Evolutionary conservation across 2,329 filamentous ascomycete genomes (phyloP), one percentile per base, ranked within the genome.

Genomic region (Ophiosphaerella herpotricha): DNA sequence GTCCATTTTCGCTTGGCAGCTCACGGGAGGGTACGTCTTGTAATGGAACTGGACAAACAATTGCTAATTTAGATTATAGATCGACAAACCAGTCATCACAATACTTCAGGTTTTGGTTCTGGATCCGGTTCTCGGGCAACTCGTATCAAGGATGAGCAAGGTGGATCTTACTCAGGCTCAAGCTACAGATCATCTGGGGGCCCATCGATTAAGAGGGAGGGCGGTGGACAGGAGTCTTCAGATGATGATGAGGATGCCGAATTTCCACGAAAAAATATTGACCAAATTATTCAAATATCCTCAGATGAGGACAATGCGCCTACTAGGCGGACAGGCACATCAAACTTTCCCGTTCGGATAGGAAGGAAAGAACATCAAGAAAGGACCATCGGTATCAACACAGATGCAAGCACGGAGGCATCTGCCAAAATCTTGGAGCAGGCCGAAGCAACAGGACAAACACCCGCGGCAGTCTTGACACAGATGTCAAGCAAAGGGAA

Each of bases 351-450:
- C 5, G 76, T 85, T 37, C 78, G 83, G n/a, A 75, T 85, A 40
- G 75, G 77, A 47, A 75, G 83, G 52, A 77, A 79, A 58, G 78
- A 81, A 53, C 82, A 85, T 61, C 76, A 80, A 55, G 81, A 84
- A 41, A 76, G 81, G 26, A 72, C 75, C 1, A 68, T 82, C 23
- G 80, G 77, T 35, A 75, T 85, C 47, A 83, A 81, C 50, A 80
- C 78, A 52, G 80, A 82, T 50, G 77, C 78, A 24, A 82, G 77
- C 58, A 73, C 74, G 33, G 74, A 72, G 31, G 75, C 74, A 18
- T 72, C 77, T 4, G 74, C 75, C 1, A 75, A 78, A 47, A 58
- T 77, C 33, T 68, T 63, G 8, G 60, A 66, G 32, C 57, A 74
- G 43, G 55, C 71, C 16, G 67, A 74, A 49, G 72, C 66, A 34